phyloP scores from a whole-genome alignment of 306 rosid species.

The Bauhinia variegata region DNA sequence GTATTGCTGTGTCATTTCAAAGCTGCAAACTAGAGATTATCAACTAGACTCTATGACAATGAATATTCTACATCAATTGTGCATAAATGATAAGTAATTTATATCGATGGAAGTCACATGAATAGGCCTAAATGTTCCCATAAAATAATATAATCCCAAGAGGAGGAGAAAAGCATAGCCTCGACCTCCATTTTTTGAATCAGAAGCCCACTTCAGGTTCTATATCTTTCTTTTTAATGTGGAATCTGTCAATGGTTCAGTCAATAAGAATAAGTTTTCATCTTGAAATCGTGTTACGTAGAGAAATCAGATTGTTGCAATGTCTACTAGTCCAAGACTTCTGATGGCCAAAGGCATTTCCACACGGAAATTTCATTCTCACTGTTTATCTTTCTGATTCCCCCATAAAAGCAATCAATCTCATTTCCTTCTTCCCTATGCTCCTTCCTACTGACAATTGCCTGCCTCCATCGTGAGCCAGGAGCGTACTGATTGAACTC shows the following conservation, averaged over 20 bases:
- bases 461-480: conserved; percentile 81
- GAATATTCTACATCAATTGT: conserved; percentile 43
- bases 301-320: conserved; percentile 22
- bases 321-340: conserved; percentile 60
- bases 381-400: conserved; percentile 69
- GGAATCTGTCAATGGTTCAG: conserved; percentile 29
- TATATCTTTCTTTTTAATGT: conserved; percentile 19
- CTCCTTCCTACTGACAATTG: conserved; percentile 61
- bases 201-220: conserved; percentile 35
- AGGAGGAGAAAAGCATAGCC: conserved; percentile 28
- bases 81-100: conserved; percentile 48
- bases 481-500: conserved; percentile 88
- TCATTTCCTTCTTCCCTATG: conserved; percentile 88
- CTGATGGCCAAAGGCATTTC: conserved; percentile 82
- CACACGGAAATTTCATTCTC: conserved; percentile 63
- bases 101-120: conserved; percentile 48
- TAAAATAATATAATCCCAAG: conserved; percentile 30
- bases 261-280: conserved; percentile 28
- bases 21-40: too few species aligned
- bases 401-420: conserved; percentile 88
- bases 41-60: conserved; percentile 48
- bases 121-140: conserved; percentile 38
- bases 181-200: conserved; percentile 43
- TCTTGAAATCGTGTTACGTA: conserved; percentile 22
- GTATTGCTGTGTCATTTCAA: conserved; percentile 15